Percentiles rank a stretch among this genome's conserved stretches.
These are phyloP conservation scores for Gloeopeniophorella convolvens DNA, from an alignment of 768 basidiomycete genomes.

Conservation along the genomic window DNA sequence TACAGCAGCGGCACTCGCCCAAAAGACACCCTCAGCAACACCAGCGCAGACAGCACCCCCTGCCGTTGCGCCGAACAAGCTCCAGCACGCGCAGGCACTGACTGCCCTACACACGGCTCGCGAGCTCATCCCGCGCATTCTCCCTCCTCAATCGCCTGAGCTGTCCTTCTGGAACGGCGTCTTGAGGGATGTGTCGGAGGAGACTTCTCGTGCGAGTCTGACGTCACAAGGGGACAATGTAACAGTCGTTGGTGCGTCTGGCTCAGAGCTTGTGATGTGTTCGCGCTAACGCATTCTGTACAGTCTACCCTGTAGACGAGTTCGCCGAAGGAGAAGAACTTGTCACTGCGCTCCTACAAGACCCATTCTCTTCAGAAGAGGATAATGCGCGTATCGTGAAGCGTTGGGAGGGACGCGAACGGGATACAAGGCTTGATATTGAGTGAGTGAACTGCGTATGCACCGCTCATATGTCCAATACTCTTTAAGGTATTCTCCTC, in stretches of 20 bases:
- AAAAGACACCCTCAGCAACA: neutral
- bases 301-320: constrained; percentile 56
- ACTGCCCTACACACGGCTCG: constrained; percentile 14
- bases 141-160: constrained; percentile 13
- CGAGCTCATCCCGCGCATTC: constrained; percentile 10
- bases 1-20: neutral
- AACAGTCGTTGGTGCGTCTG: constrained; percentile 15
- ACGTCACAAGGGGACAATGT: neutral
- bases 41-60: neutral
- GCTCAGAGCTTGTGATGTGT: neutral
- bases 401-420: constrained; percentile 38
- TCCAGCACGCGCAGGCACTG: constrained; percentile 12
- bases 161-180: constrained; percentile 14
- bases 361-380: constrained; percentile 56
- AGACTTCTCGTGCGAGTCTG: constrained; percentile 6
- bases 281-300: neutral
- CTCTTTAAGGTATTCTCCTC: neutral
- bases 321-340: constrained; percentile 50
- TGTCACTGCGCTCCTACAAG: constrained; percentile 63
- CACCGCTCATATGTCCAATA: neutral
- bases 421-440: constrained; percentile 13
- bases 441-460: constrained; percentile 9
- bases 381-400: constrained; percentile 38
- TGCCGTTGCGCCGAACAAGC: neutral
- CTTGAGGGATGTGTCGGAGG: constrained; percentile 8